Conservation (phyloP, 2,329 filamentous ascomycete species). For the Metarhizium humberi region DNA sequence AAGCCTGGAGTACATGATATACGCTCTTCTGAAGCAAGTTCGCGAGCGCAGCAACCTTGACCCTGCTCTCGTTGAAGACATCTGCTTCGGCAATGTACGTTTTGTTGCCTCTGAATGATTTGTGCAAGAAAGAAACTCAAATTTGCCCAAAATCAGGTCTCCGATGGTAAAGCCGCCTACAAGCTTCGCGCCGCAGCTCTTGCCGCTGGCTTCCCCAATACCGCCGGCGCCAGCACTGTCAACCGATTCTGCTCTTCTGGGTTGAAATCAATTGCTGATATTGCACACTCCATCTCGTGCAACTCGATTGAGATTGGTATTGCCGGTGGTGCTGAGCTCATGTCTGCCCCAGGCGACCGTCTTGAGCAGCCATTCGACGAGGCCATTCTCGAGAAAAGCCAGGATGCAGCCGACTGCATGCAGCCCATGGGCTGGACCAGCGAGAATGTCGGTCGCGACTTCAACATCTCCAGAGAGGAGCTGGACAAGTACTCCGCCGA, state of each 20-base stretch:
- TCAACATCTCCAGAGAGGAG: constrained; percentile 67
- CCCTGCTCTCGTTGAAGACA: constrained; percentile 75
- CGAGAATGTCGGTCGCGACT: constrained; percentile 90
- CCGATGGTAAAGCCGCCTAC: constrained; percentile 79
- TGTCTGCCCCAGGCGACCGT: constrained; percentile 65
- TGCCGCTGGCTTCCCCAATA: constrained; percentile 90
- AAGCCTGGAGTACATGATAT: constrained; percentile 75
- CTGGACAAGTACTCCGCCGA: constrained; percentile 84
- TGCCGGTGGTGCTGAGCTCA: constrained; percentile 80
- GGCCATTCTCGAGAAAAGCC: constrained; percentile 58
- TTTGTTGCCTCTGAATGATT: neutral
- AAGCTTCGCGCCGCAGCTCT: constrained; percentile 82
- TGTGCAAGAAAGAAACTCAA: neutral
- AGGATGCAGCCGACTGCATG: constrained; percentile 78
- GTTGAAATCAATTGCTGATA: constrained; percentile 89
- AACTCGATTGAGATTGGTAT: constrained; percentile 83
- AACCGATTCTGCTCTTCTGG: constrained; percentile 98
- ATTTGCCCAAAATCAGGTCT: constrained; percentile 46
- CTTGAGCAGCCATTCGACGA: constrained; percentile 68
- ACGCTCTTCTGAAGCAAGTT: constrained; percentile 71
- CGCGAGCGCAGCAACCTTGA: constrained; percentile 66
- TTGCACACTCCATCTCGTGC: constrained; percentile 73
- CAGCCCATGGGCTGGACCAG: constrained; percentile 97
- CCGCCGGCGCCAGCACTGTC: constrained; percentile 67
- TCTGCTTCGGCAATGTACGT: constrained; percentile 79